These are phyloP conservation scores for Chalciporus sphaerocephalus DNA, from an alignment of 768 basidiomycete genomes.

Conservation along the genomic window DNA sequence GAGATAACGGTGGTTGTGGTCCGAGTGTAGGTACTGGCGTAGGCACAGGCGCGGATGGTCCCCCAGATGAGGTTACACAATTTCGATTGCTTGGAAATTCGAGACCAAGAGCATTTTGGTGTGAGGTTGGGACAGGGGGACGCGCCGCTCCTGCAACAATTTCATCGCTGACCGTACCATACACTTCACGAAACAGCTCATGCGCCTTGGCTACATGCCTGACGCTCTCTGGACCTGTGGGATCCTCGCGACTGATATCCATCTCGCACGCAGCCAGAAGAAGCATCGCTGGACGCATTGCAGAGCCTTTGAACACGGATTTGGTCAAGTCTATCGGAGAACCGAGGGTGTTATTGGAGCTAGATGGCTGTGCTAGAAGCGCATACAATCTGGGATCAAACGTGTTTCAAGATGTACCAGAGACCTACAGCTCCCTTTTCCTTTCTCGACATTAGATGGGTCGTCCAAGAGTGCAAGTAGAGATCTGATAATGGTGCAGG, in stretches of 20 bases:
- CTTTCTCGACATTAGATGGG: conserved; percentile 13
- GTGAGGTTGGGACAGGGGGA: conserved; percentile 10
- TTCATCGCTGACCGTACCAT: conserved; percentile 22
- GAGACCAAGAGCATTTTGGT: conserved; percentile 24
- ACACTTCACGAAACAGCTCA: conserved; percentile 30
- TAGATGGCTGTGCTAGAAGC: conserved; percentile 10
- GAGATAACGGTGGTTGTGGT: not conserved
- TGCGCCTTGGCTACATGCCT: conserved; percentile 21
- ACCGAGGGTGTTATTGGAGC: conserved; percentile 8
- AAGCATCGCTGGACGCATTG: conserved; percentile 27
- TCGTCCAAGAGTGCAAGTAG: conserved; percentile 16
- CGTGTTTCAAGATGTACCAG: conserved; percentile 8
- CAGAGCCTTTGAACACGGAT: conserved; percentile 12
- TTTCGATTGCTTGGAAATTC: conserved; percentile 18
- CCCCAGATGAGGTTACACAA: not conserved
- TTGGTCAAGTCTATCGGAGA: conserved; percentile 4
- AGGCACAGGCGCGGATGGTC: not conserved
- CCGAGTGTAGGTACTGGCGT: not conserved
- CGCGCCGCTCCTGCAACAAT: conserved; percentile 17
- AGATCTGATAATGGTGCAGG: conserved; percentile 26
- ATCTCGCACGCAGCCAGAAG: conserved; percentile 32
- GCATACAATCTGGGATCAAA: conserved; percentile 12
- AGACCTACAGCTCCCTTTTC: conserved; percentile 25
- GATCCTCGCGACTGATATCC: conserved; percentile 29
- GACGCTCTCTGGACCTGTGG: conserved; percentile 16